These are phyloP conservation scores for Colletotrichum tropicicola DNA, from an alignment of 2,329 filamentous ascomycete species.

Conservation along the genomic window DNA sequence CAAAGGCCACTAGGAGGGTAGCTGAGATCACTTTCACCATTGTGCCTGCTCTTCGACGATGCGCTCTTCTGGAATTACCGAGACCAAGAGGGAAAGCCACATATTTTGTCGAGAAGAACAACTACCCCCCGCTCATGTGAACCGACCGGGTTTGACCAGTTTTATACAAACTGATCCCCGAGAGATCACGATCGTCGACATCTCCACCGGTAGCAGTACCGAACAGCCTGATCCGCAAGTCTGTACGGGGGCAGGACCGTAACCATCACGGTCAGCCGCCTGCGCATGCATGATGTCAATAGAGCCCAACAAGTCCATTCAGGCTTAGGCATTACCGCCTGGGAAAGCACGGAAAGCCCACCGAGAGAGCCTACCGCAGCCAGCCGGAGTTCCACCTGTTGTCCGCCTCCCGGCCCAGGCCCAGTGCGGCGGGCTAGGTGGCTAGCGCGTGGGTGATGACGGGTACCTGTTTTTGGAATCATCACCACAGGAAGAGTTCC, in stretches of 20 bases:
- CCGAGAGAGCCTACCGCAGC: neutral
- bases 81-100: neutral
- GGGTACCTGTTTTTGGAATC: no score
- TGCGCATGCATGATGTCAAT: neutral
- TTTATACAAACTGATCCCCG: neutral
- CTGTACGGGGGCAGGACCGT: neutral
- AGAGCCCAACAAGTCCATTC: no score
- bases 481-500: no score
- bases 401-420: constrained; percentile 1
- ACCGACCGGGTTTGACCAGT: no score
- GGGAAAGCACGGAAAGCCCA: neutral
- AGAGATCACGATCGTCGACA: neutral
- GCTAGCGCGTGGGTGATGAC: neutral
- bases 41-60: neutral
- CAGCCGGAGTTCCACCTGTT: neutral
- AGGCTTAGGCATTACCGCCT: neutral
- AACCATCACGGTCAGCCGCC: neutral
- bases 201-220: neutral
- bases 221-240: neutral
- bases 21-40: constrained; percentile 34
- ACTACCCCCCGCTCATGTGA: neutral
- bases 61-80: neutral
- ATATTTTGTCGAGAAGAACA: neutral
- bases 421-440: neutral
- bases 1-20: constrained; percentile 35